Conservation (phyloP, 495 filamentous ascomycete species). For the Cladorrhinum samala region DNA sequence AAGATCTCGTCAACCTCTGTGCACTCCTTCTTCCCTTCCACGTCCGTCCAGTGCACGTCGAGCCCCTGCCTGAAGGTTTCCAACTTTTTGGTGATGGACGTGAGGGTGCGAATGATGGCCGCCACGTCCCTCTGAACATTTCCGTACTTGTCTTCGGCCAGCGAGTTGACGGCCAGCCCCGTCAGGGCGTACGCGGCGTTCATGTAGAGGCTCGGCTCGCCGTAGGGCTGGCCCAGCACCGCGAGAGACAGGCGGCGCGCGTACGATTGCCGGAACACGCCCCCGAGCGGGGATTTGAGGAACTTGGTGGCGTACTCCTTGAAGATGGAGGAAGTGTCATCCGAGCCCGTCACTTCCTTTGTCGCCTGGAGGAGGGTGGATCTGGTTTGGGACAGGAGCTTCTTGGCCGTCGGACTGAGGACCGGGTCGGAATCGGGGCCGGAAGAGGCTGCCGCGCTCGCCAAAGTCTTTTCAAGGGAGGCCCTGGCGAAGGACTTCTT, state of each 20-base stretch:
- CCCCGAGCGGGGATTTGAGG: constrained; percentile 54
- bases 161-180: constrained; percentile 59
- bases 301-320: constrained; percentile 25
- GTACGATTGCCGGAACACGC: constrained; percentile 66
- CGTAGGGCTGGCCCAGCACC: constrained; percentile 63
- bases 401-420: constrained; percentile 37
- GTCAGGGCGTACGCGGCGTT: constrained; percentile 67
- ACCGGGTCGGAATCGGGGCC: constrained; percentile 52
- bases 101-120: constrained; percentile 63
- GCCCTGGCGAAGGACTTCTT: constrained; percentile 42
- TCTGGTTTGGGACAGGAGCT: constrained; percentile 27
- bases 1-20: constrained; percentile 60
- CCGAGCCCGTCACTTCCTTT: constrained; percentile 36
- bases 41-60: constrained; percentile 76
- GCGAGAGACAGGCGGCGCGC: constrained; percentile 51
- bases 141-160: constrained; percentile 81
- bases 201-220: constrained; percentile 56
- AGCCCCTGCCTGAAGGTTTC: constrained; percentile 58
- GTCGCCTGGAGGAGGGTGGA: constrained; percentile 40
- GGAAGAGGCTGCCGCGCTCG: constrained; percentile 50
- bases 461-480: constrained; percentile 48
- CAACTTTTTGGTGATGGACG: constrained; percentile 57
- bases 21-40: constrained; percentile 40
- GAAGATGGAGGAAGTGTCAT: constrained; percentile 33
- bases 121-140: constrained; percentile 76